phyloP scores from a whole-genome alignment of 352 stramenopile species.

The Plasmopara halstedii region DNA sequence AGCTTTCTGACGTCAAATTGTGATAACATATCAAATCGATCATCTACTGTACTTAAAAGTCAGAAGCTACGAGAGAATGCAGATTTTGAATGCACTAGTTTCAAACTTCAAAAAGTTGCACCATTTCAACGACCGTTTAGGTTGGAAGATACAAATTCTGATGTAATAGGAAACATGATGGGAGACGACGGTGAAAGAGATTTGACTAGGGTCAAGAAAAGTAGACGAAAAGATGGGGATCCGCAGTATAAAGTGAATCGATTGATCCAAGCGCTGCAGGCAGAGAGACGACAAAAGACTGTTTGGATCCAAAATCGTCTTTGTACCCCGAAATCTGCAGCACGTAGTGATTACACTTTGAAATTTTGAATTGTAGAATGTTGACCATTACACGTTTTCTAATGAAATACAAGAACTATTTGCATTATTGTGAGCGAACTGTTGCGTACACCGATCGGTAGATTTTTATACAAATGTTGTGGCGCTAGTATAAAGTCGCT shows the following conservation, averaged over 20 bases:
- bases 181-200: not conserved
- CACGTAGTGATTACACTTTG: no score
- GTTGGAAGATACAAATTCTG: not conserved
- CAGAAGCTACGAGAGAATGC: not conserved
- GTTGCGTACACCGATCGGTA: no score
- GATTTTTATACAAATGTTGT: no score
- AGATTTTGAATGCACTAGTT: not conserved
- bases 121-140: not conserved
- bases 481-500: no score
- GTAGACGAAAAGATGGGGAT: not conserved
- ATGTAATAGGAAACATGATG: not conserved
- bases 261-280: constrained; percentile 28
- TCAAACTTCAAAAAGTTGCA: no score
- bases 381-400: no score
- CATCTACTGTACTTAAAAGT: not conserved
- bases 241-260: constrained; percentile 12
- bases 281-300: constrained; percentile 25
- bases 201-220: not conserved
- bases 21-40: constrained; percentile 9
- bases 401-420: no score
- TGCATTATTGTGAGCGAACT: no score
- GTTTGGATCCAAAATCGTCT: constrained; percentile 21
- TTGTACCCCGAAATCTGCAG: no score
- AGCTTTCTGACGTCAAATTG: not conserved
- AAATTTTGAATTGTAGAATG: no score